phyloP scores from a whole-genome alignment of 116 monocot species.

The Papilionanthe hybrid region DNA sequence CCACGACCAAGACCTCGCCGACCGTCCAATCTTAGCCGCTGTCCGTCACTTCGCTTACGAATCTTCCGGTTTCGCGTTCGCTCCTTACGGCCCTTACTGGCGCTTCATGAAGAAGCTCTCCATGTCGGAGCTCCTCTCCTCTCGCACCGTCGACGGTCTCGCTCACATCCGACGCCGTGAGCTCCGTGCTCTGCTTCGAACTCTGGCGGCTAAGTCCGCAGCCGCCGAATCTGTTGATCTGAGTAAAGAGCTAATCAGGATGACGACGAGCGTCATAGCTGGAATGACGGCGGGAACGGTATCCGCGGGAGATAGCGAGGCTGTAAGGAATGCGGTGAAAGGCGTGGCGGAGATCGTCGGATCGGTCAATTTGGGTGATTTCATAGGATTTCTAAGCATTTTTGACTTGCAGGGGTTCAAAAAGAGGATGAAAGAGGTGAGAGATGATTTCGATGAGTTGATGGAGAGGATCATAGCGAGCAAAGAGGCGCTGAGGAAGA shows the following conservation, averaged over 20 bases:
- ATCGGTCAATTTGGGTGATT: background rate
- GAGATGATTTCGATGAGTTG: background rate
- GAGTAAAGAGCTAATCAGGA: too few species aligned
- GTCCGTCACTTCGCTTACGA: conserved; percentile 28
- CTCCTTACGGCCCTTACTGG: conserved; percentile 46
- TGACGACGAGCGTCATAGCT: conserved; percentile 5
- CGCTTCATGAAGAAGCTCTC: conserved; percentile 36
- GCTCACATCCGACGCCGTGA: conserved; percentile 17
- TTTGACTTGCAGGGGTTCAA: too few species aligned
- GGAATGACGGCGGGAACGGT: conserved; percentile 7
- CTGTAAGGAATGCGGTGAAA: background rate
- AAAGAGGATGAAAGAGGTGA: too few species aligned
- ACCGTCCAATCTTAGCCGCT: conserved; percentile 25
- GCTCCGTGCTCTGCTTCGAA: conserved; percentile 12
- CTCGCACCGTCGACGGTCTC: conserved; percentile 11
- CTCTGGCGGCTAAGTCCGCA: background rate
- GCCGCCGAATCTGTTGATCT: background rate
- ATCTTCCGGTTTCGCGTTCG: conserved; percentile 18
- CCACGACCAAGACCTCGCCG: conserved; percentile 31
- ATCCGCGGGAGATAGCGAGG: conserved; percentile 19
- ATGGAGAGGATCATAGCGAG: background rate
- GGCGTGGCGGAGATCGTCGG: background rate
- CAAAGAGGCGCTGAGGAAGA: conserved; percentile 6
- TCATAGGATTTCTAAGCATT: background rate
- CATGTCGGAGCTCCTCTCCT: conserved; percentile 27